Percentiles rank a stretch among this genome's conserved stretches.
Conservation (phyloP, 371 early-diverging fungal species). For the Apophysomyces trapeziformis region DNA sequence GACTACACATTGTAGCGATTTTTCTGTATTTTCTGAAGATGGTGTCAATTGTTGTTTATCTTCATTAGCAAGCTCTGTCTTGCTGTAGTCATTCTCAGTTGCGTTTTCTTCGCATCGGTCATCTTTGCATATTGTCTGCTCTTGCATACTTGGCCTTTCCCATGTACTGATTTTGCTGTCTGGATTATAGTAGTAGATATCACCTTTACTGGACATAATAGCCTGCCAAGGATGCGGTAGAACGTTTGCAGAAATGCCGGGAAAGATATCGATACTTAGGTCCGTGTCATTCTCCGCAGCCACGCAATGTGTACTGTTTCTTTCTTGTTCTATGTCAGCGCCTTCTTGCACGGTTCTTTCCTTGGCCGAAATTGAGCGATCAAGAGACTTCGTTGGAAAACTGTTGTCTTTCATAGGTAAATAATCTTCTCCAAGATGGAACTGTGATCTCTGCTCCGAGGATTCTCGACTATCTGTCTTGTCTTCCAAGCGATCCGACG, state of each 20-base stretch:
- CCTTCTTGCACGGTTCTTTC: no score
- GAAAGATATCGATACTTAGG: not conserved
- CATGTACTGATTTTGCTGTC: constrained; percentile 6
- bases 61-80: not conserved
- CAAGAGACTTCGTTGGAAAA: no score
- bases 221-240: constrained; percentile 21
- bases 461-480: no score
- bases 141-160: not conserved
- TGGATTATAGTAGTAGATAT: constrained; percentile 21
- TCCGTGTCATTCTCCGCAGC: not conserved
- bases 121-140: not conserved
- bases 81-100: not conserved
- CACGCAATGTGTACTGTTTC: no score
- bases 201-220: constrained; percentile 19
- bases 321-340: no score
- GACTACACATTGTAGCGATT: not conserved
- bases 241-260: not conserved
- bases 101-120: not conserved
- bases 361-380: no score
- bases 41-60: not conserved
- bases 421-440: no score
- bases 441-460: no score
- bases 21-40: not conserved
- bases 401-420: no score
- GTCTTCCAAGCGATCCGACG: no score